A percentile compares a stretch with the other conserved stretches of the same genome.
These are phyloP conservation scores for Aspergillus coremiiformis DNA, from an alignment of 495 filamentous ascomycete genomes.

Conservation along the genomic window DNA sequence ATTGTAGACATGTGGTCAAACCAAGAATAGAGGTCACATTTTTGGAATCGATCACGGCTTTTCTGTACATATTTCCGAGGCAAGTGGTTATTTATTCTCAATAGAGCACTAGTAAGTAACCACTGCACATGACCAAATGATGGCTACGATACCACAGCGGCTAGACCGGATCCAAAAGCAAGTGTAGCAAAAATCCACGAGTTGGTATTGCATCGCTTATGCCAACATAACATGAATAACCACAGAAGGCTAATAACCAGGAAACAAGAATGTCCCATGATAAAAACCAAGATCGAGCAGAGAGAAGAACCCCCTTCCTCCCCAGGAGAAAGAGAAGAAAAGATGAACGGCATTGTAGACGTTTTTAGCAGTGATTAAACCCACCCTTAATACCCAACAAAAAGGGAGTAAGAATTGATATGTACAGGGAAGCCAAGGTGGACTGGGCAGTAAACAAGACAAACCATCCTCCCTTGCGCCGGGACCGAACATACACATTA, in stretches of 20 bases:
- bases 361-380: neutral
- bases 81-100: neutral
- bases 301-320: too few relatives aligned
- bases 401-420: neutral
- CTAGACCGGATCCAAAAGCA: too few relatives aligned
- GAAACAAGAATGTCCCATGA: too few relatives aligned
- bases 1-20: neutral
- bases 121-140: neutral
- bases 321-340: too few relatives aligned
- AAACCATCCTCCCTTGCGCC: slow-evolving; percentile 3
- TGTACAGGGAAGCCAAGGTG: neutral
- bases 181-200: too few relatives aligned
- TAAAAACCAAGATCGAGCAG: neutral
- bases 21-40: neutral
- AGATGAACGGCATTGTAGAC: too few relatives aligned
- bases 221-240: too few relatives aligned
- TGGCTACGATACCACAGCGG: too few relatives aligned
- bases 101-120: neutral
- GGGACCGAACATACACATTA: neutral
- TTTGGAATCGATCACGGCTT: neutral
- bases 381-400: neutral
- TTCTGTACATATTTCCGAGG: neutral
- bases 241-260: too few relatives aligned
- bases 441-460: neutral
- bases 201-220: too few relatives aligned